Conservation (phyloP, 225 moss, liverwort and hornwort genomes). For the Anthoceros angustus region DNA sequence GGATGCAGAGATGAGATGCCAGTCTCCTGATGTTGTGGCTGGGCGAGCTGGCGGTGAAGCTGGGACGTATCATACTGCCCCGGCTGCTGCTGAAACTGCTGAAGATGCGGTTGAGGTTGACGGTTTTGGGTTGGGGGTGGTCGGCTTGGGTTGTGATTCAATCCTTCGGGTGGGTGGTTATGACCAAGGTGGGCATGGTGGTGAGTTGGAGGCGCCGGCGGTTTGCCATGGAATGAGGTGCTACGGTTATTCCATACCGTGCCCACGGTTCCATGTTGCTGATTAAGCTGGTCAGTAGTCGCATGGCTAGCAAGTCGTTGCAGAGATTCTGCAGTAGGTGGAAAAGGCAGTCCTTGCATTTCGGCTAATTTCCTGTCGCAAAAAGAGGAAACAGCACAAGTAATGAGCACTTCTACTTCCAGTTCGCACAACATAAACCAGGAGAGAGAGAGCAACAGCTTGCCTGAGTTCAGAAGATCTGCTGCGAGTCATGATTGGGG, state of each 20-base stretch:
- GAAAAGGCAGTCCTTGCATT: neutral
- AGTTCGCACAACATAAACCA: neutral
- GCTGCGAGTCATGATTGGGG: slow-evolving; percentile 2
- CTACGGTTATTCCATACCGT: neutral
- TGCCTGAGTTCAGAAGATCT: neutral
- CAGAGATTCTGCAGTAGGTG: neutral
- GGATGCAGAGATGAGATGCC: neutral
- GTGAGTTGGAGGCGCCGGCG: neutral
- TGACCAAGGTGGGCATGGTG: neutral
- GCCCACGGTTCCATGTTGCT: neutral
- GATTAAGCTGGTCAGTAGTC: neutral
- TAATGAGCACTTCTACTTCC: neutral
- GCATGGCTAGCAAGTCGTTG: neutral
- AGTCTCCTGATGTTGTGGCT: neutral
- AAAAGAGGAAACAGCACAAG: neutral
- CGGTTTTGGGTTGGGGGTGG: too few species aligned
- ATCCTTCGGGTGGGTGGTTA: too few species aligned
- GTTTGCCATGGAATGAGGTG: neutral
- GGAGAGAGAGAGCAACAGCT: neutral
- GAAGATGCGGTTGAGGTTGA: too few species aligned
- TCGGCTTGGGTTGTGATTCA: too few species aligned
- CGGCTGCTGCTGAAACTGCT: too few species aligned
- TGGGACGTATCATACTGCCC: neutral
- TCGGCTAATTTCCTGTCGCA: neutral
- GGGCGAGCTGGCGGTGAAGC: neutral